A percentile compares a stretch with the other conserved stretches of the same genome.
Conservation (phyloP, 345 rosid genomes). For the Rhizophora mangle region DNA sequence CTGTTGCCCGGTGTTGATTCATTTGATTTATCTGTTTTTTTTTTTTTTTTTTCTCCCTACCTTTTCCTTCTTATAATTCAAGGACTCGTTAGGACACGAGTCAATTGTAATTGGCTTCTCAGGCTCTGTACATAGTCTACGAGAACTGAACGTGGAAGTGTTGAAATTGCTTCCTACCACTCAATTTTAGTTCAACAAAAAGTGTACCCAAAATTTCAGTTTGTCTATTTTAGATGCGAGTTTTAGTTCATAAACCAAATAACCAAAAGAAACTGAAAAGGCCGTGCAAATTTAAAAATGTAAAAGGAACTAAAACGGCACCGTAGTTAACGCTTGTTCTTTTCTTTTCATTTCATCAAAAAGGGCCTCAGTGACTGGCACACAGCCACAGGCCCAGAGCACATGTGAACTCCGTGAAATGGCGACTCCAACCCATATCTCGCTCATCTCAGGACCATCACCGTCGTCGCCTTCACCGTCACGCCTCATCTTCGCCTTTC, state of each 20-base stretch:
- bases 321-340: not conserved
- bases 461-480: slow-evolving; percentile 1
- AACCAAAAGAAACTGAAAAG: too few species aligned
- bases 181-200: not conserved
- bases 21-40: not conserved
- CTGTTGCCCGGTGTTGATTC: not conserved
- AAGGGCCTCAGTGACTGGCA: not conserved
- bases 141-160: too few species aligned
- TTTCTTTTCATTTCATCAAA: slow-evolving; percentile 6
- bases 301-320: slow-evolving; percentile 1
- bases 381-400: not conserved
- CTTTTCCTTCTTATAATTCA: not conserved
- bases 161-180: not conserved
- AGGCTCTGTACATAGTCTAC: too few species aligned
- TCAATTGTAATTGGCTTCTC: slow-evolving; percentile 58
- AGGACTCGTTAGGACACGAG: slow-evolving; percentile 24
- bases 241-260: too few species aligned
- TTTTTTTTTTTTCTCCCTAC: not conserved
- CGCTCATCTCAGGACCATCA: slow-evolving; percentile 40
- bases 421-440: slow-evolving; percentile 49
- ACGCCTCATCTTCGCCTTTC: slow-evolving; percentile 17
- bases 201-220: not conserved
- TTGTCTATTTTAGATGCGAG: too few species aligned
- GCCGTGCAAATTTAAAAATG: too few species aligned
- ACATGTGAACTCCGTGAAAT: slow-evolving; percentile 20